These are phyloP conservation scores for Magnolia kwangsiensis DNA, from an alignment of 164 flowering plant species.

Conservation along the genomic window DNA sequence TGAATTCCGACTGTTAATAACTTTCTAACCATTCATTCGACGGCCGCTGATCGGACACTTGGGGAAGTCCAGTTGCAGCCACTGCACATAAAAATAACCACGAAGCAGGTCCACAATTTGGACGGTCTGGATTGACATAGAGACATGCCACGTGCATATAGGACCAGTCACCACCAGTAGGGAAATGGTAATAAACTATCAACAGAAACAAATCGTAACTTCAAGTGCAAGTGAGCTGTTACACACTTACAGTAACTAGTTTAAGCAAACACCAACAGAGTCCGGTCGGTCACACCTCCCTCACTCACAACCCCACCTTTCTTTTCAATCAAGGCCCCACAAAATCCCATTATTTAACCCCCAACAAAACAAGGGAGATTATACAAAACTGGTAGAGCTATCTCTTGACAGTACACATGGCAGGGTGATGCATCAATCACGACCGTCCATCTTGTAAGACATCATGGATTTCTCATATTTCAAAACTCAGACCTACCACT, in stretches of 20 bases:
- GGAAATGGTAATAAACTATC: background rate
- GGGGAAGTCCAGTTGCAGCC: too few relatives aligned
- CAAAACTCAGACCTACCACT: too few relatives aligned
- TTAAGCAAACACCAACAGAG: slow-evolving; percentile 1
- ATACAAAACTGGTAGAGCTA: background rate
- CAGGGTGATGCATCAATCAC: background rate
- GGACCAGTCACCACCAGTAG: background rate
- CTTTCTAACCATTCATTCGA: too few relatives aligned
- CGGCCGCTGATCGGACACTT: too few relatives aligned
- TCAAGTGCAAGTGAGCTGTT: slow-evolving; percentile 3
- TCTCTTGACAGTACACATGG: too few relatives aligned
- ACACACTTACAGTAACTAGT: background rate
- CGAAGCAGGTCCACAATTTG: too few relatives aligned
- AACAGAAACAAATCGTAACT: background rate
- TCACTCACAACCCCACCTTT: background rate
- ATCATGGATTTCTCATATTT: background rate
- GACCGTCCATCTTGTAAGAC: background rate
- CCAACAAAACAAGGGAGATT: background rate
- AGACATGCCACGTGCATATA: too few relatives aligned
- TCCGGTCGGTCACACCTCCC: slow-evolving; percentile 1
- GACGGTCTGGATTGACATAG: too few relatives aligned
- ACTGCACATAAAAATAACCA: too few relatives aligned
- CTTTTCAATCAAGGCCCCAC: background rate
- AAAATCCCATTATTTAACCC: background rate
- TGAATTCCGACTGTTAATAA: too few relatives aligned